A percentile compares a stretch with the other conserved stretches of the same genome.
Evolutionary conservation across 2,329 filamentous ascomycete species (phyloP).

Genomic region (Tolypocladium amazonense): DNA sequence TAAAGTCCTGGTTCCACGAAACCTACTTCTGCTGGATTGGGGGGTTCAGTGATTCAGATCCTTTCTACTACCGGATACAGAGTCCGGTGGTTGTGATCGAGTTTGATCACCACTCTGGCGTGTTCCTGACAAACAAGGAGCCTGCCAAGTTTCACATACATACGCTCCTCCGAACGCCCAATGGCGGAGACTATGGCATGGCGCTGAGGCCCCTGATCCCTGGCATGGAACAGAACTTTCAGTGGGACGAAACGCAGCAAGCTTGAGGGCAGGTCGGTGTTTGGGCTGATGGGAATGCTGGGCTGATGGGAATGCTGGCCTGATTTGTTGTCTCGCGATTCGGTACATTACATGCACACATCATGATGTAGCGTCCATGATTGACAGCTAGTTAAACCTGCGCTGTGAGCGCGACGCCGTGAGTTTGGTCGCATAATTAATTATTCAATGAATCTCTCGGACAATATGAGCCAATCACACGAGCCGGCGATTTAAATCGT

Average conservation of each 20-base stretch:
- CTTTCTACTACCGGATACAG: conserved; percentile 72
- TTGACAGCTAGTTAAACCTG: too few relatives aligned
- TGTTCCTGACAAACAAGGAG: conserved; percentile 63
- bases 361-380: background rate
- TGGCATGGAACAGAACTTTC: conserved; percentile 13
- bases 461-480: background rate
- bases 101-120: conserved; percentile 72
- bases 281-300: background rate
- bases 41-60: conserved; percentile 51
- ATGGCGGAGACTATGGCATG: conserved; percentile 66
- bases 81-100: conserved; percentile 65
- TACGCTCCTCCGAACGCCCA: conserved; percentile 61
- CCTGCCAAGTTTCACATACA: conserved; percentile 74
- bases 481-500: background rate
- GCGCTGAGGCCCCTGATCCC: conserved; percentile 30
- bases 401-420: background rate
- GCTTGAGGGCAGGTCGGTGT: background rate
- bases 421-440: background rate
- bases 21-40: conserved; percentile 78
- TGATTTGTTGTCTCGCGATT: too few relatives aligned
- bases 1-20: conserved; percentile 48
- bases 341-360: too few relatives aligned
- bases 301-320: too few relatives aligned
- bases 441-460: background rate
- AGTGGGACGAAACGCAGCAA: conserved; percentile 7